Base-by-base conservation (phyloP, 768 basidiomycete species). In the Cystofilobasidium macerans region DNA sequence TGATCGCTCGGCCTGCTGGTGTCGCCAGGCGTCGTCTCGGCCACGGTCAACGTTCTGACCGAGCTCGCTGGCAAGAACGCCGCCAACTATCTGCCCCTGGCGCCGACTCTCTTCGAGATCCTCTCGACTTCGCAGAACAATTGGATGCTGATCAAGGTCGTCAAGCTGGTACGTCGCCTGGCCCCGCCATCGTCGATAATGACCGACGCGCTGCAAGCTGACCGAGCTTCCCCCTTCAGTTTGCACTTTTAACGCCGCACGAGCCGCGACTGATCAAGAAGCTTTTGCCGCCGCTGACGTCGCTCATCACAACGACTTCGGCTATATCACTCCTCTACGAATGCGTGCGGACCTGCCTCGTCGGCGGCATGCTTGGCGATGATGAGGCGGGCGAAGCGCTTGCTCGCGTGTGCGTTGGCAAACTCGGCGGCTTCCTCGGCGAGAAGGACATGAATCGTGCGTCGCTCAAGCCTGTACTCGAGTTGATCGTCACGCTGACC, bases 71-170 rank as follows among this genome's bases (percentile, higher is more conserved):
- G 89, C 65, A 80, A 82, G 53, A 85, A 85, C 69, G 90, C 93
- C 11, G 77, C 79, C 66, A 87, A 88, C 67, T 92, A 90, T 73
- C 80, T 99, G 11, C 80, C 85, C 4, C 77, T 99, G 45, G 95
- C 94, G 2, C 95, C 95, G 13, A 88, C 88, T 71, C 76, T 98
- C 62, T 99, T 98, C 76, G 89, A 88, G 72, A 81, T 98, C 14
- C 78, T 99, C 67, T 95, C 90, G 0, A 90, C 86, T 2, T 91
- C 91, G 14, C 87, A 88, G 13, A 98, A 99, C 76, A 99, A 99
- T 72, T 99, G 95, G 95, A 94, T 98, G 89, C 82, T 99, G 67
- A 99, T 99, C 76, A 99, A 99, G 78, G 86, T 98, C 62, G 85
- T 98, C 74, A 99, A 99, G 78, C 76, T 98, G 75, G 94, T 92